Evolutionary conservation across 2,329 filamentous ascomycete genomes (phyloP).

Genomic region (Aspergillus felis): DNA sequence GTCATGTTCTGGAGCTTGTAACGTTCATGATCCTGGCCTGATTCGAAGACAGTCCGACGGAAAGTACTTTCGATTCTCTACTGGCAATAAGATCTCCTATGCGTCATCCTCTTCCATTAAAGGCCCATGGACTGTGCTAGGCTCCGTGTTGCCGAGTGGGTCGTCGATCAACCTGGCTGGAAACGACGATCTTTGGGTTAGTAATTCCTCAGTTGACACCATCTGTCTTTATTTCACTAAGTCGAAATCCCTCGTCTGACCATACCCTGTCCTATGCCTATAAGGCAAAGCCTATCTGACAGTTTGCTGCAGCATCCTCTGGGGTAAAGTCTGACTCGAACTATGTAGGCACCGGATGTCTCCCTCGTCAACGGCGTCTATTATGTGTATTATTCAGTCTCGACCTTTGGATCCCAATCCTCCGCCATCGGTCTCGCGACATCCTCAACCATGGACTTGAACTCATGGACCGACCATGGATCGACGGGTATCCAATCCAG

Average conservation of each 20-base stretch:
- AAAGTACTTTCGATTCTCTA: slow-evolving; percentile 53
- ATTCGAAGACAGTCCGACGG: slow-evolving; percentile 47
- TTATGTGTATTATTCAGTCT: slow-evolving; percentile 65
- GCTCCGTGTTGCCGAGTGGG: slow-evolving; percentile 44
- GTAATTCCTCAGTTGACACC: slow-evolving; percentile 5
- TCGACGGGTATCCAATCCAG: slow-evolving; percentile 34
- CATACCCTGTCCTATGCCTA: too few relatives aligned
- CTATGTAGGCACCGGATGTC: slow-evolving; percentile 59
- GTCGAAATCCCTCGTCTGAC: background rate
- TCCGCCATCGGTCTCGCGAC: slow-evolving; percentile 60
- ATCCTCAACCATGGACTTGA: slow-evolving; percentile 38
- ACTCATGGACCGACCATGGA: slow-evolving; percentile 34
- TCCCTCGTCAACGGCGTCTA: slow-evolving; percentile 55
- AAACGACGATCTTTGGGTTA: slow-evolving; percentile 49
- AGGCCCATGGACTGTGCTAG: slow-evolving; percentile 50
- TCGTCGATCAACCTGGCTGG: slow-evolving; percentile 46
- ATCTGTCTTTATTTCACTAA: background rate
- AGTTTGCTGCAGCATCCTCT: too few relatives aligned
- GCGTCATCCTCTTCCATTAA: slow-evolving; percentile 45
- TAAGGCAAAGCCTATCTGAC: too few relatives aligned
- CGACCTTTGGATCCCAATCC: slow-evolving; percentile 56
- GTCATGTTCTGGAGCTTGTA: slow-evolving; percentile 28
- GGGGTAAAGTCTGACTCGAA: background rate
- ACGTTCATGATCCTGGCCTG: slow-evolving; percentile 47
- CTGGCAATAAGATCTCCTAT: slow-evolving; percentile 48